A percentile compares a stretch with the other conserved stretches of the same genome.
These are phyloP conservation scores for Peronospora destructor DNA, from an alignment of 352 stramenopile species.

Conservation along the genomic window DNA sequence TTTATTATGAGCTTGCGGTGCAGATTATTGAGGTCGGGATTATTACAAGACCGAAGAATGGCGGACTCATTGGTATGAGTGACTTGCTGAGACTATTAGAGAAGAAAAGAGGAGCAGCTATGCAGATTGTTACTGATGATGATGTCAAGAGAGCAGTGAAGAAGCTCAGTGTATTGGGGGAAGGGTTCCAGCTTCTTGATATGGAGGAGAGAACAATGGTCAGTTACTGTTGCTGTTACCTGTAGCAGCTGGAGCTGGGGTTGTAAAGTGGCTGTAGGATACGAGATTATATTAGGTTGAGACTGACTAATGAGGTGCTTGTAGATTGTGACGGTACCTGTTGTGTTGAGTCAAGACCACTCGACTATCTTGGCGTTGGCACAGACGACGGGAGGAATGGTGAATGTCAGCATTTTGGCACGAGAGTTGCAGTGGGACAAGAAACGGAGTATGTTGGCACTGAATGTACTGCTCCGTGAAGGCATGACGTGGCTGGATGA, in stretches of 20 bases:
- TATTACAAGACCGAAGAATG: slow-evolving; percentile 85
- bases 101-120: slow-evolving; percentile 53
- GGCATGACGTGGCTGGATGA: slow-evolving; percentile 96
- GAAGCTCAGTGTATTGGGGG: slow-evolving; percentile 91
- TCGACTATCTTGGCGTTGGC: slow-evolving; percentile 88
- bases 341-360: slow-evolving; percentile 93
- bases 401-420: slow-evolving; percentile 82
- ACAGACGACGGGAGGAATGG: slow-evolving; percentile 81
- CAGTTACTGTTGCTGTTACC: not conserved
- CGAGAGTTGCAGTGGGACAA: slow-evolving; percentile 83
- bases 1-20: slow-evolving; percentile 99
- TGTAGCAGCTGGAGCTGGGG: not conserved
- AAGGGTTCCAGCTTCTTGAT: slow-evolving; percentile 91
- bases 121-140: slow-evolving; percentile 84
- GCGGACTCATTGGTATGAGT: slow-evolving; percentile 73
- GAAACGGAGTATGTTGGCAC: slow-evolving; percentile 87
- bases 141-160: slow-evolving; percentile 92
- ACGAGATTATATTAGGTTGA: not conserved
- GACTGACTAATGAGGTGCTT: not conserved
- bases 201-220: slow-evolving; percentile 89
- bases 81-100: slow-evolving; percentile 66
- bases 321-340: slow-evolving; percentile 91
- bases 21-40: slow-evolving; percentile 98
- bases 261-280: too few species aligned
- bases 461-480: slow-evolving; percentile 89